Percentiles rank a stretch among this genome's conserved stretches.
phyloP scores from a whole-genome alignment of 148 eudicot species.

The Rhododendron griersonianum region DNA sequence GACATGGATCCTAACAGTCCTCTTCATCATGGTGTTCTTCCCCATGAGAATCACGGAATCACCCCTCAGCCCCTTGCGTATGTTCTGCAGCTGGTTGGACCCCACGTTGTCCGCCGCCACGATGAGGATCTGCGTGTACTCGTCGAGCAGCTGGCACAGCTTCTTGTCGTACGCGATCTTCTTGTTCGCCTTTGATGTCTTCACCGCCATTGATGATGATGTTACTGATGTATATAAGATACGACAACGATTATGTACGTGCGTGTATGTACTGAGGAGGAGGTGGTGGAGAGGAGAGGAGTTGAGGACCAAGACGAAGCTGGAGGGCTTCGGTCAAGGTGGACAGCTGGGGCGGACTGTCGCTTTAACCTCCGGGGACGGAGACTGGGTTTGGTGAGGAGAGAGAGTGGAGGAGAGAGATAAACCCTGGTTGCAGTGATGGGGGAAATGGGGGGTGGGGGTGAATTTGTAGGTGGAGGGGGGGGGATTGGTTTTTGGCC shows the following conservation, averaged over 20 bases:
- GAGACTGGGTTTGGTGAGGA: not conserved
- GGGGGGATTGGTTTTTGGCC: not conserved
- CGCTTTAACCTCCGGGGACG: not conserved
- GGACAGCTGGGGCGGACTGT: not conserved
- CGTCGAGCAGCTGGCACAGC: constrained; percentile 35
- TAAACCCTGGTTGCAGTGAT: not conserved
- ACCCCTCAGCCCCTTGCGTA: constrained; percentile 32
- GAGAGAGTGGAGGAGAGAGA: not conserved
- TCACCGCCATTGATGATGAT: constrained; percentile 13
- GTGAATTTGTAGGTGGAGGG: not conserved
- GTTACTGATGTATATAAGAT: not conserved
- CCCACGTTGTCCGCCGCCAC: constrained; percentile 43
- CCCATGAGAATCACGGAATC: constrained; percentile 47
- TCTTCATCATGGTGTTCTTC: constrained; percentile 47
- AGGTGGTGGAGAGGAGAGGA: not conserved
- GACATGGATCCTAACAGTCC: constrained; percentile 31
- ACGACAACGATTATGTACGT: not conserved
- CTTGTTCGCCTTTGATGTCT: constrained; percentile 29
- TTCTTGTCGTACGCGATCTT: constrained; percentile 33
- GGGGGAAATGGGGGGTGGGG: not conserved
- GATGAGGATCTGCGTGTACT: constrained; percentile 32
- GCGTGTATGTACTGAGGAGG: not conserved
- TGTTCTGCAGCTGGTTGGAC: constrained; percentile 38
- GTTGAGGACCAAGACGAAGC: constrained; percentile 1
- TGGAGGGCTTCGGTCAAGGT: not conserved